These are phyloP conservation scores for Arthrobotrys sinensis DNA, from an alignment of 2,329 filamentous ascomycete species.

Conservation along the genomic window DNA sequence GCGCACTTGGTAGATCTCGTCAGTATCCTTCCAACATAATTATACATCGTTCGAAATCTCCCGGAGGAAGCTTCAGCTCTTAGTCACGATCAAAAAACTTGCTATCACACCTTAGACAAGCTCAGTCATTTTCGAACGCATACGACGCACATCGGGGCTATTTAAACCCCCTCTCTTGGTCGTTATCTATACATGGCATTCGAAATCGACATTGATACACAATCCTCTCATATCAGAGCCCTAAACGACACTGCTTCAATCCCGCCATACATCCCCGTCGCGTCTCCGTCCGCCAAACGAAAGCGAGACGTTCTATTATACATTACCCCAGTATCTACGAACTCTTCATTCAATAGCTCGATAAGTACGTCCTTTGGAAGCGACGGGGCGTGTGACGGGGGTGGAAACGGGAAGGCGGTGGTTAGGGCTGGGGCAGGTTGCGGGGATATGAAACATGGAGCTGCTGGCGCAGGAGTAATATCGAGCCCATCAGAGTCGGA, in stretches of 20 bases:
- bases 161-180: constrained; percentile 8
- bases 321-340: constrained; percentile 52
- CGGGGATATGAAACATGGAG: constrained; percentile 37
- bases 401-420: constrained; percentile 28
- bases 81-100: not conserved
- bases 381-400: constrained; percentile 37
- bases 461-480: constrained; percentile 3
- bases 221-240: constrained; percentile 52
- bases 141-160: not conserved
- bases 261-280: constrained; percentile 54
- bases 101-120: not conserved
- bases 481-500: constrained; percentile 30
- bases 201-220: constrained; percentile 40
- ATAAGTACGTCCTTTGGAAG: constrained; percentile 41
- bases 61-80: constrained; percentile 1
- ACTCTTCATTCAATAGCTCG: constrained; percentile 57
- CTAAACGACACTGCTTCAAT: constrained; percentile 47
- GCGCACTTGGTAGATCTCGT: not conserved
- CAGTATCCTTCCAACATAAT: constrained; percentile 9
- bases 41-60: not conserved
- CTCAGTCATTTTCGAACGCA: not conserved
- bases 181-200: constrained; percentile 46
- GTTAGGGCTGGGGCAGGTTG: not conserved
- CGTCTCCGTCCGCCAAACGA: constrained; percentile 61
- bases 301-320: constrained; percentile 61